Base-by-base conservation (phyloP, 192 early-diverging fungal genomes). In the Anaeromyces robustus region DNA sequence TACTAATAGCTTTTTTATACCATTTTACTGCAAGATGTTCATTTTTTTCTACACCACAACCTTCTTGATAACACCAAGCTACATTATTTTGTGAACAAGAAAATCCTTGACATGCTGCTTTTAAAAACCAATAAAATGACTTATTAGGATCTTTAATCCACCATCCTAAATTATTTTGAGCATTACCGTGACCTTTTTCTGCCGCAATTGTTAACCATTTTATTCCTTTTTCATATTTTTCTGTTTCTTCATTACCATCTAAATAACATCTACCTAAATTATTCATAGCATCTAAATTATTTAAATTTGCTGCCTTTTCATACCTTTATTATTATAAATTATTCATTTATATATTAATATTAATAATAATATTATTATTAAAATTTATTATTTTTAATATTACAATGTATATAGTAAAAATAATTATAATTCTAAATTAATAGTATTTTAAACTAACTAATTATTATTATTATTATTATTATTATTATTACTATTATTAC, bases 211-310 rank as follows among this genome's bases (percentile, higher is more conserved):
- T 77, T 84, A 92, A 94, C 91, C 93, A 95, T 86, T 93, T 92
- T 18, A 87, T 81, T 29, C 90, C 91, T 77, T 90, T 86, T 19
- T 88, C 82, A 79, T 87, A 80, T 78, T 88, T 82, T 78, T 85
- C 82, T 30, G 83, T 34, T 0, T 92, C 86, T 5, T 94, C 95
- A 78, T 94, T 86, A 14, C 93, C 95, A 81, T 89, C 93, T 29
- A 92, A 88, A 80, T 92, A 90, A 82, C 94, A 95, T 79, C 87
- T 93, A 2, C 92, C 95, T 26, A 94, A 87, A 81, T 95, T 95
- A 85, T 92, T 94, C 81, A 95, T 92, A 12, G 95, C 93, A 84
- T 88, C 89, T 30, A 89, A 85, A 85, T 94, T 91, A 77, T 91
- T 89, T 78, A 90, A 85, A 39, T 91, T 83, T 2, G 94, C 92